phyloP scores from a whole-genome alignment of 2,329 filamentous ascomycete genomes.

The Pseudogymnoascus sp. region DNA sequence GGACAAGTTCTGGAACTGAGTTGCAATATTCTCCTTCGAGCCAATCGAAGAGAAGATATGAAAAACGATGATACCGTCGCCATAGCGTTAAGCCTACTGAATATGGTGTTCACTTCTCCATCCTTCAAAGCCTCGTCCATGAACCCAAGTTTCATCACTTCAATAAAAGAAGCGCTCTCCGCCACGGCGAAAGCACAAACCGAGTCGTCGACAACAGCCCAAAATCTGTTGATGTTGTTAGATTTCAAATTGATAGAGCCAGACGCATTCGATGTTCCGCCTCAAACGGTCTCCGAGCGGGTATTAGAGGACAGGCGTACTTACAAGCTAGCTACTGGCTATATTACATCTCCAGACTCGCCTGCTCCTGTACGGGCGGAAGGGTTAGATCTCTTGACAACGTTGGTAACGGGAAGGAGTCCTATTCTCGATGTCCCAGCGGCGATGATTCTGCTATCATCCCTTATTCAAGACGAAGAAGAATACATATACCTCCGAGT shows the following conservation, averaged over 20 bases:
- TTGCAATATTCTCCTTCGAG: slow-evolving; percentile 44
- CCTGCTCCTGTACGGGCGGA: slow-evolving; percentile 59
- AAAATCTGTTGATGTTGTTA: slow-evolving; percentile 47
- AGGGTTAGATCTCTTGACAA: slow-evolving; percentile 51
- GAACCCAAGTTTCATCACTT: slow-evolving; percentile 30
- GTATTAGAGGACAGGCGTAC: slow-evolving; percentile 49
- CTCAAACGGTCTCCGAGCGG: slow-evolving; percentile 38
- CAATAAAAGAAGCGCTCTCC: slow-evolving; percentile 41
- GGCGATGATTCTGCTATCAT: slow-evolving; percentile 53
- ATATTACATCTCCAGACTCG: slow-evolving; percentile 52
- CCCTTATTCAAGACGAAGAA: slow-evolving; percentile 55
- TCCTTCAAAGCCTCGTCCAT: slow-evolving; percentile 43
- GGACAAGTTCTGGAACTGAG: slow-evolving; percentile 57
- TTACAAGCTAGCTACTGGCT: slow-evolving; percentile 54
- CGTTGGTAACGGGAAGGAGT: slow-evolving; percentile 45
- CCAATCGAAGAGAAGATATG: slow-evolving; percentile 28
- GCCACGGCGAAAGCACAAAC: slow-evolving; percentile 30
- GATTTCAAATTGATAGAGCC: slow-evolving; percentile 36
- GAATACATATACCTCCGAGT: slow-evolving; percentile 64
- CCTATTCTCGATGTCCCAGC: slow-evolving; percentile 58
- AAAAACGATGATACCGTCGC: slow-evolving; percentile 39
- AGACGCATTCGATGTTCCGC: slow-evolving; percentile 14
- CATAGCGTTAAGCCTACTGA: slow-evolving; percentile 51
- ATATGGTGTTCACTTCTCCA: slow-evolving; percentile 49
- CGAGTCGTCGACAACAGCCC: slow-evolving; percentile 43